A percentile compares a stretch with the other conserved stretches of the same genome.
Conservation (phyloP, 371 early-diverging fungal species). For the Conidiobolus incongruus region DNA sequence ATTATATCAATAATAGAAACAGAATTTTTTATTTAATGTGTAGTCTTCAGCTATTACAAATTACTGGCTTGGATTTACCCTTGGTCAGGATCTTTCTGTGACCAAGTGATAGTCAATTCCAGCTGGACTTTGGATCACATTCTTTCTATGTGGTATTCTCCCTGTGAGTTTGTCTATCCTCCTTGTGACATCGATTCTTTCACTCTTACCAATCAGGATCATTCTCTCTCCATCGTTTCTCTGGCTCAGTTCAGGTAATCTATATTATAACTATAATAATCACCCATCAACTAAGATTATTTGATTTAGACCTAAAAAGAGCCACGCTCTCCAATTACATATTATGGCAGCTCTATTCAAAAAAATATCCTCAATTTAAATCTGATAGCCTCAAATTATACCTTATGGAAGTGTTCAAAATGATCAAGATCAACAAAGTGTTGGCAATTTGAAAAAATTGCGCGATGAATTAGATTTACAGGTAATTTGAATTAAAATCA, state of each 20-base stretch:
- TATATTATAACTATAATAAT: neutral
- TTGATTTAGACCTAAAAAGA: conserved; percentile 65
- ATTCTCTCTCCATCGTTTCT: conserved; percentile 42
- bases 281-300: conserved; percentile 2
- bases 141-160: conserved; percentile 35
- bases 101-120: conserved; percentile 72
- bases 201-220: conserved; percentile 14
- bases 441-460: conserved; percentile 27
- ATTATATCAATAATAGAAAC: conserved; percentile 9
- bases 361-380: conserved; percentile 20
- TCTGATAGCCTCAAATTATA: conserved; percentile 16
- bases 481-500: conserved; percentile 10
- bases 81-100: conserved; percentile 49
- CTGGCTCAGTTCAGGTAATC: conserved; percentile 75
- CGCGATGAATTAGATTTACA: conserved; percentile 21
- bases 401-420: conserved; percentile 67
- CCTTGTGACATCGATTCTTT: conserved; percentile 72
- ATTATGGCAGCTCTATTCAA: conserved; percentile 30
- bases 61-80: conserved; percentile 53
- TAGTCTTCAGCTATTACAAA: conserved; percentile 42
- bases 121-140: conserved; percentile 90
- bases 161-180: conserved; percentile 54
- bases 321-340: conserved; percentile 59
- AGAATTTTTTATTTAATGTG: neutral
- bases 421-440: conserved; percentile 44